A percentile compares a stretch with the other conserved stretches of the same genome.
Evolutionary conservation across 306 rosid species (phyloP).

Genomic region (Fragaria vesca): DNA sequence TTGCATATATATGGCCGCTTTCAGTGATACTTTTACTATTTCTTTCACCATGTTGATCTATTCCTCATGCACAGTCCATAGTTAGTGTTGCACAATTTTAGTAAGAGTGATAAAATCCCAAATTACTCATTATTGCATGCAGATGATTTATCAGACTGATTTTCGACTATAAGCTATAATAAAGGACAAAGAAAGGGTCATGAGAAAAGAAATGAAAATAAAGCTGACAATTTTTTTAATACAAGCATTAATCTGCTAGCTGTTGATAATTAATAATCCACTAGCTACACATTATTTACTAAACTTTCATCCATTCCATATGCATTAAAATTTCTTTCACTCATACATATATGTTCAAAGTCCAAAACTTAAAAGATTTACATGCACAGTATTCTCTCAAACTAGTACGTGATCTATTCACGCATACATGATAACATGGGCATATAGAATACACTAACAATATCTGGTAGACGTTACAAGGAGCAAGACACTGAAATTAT

Average conservation of each 20-base stretch:
- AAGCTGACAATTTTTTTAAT: no score
- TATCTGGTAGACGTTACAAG: neutral
- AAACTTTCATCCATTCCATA: no score
- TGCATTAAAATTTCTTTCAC: no score
- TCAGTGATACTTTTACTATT: slow-evolving; percentile 29
- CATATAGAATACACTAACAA: neutral
- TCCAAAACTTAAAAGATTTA: no score
- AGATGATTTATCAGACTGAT: neutral
- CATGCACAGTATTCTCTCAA: no score
- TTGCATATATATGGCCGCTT: slow-evolving; percentile 39
- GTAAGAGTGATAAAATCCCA: slow-evolving; percentile 21
- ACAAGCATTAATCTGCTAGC: no score
- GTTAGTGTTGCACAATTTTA: slow-evolving; percentile 15
- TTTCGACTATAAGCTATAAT: neutral
- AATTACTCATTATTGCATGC: slow-evolving; percentile 14
- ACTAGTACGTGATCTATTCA: no score
- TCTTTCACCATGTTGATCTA: slow-evolving; percentile 47
- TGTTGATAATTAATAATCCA: no score
- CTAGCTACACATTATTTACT: no score
- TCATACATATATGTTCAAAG: no score
- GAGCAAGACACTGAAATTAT: neutral
- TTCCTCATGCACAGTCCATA: slow-evolving; percentile 50
- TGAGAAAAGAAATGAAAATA: neutral
- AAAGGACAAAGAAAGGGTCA: neutral
- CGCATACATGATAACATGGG: neutral